Base-by-base conservation (phyloP, 2,329 filamentous ascomycete species). In the Lasiodiplodia theobromae region DNA sequence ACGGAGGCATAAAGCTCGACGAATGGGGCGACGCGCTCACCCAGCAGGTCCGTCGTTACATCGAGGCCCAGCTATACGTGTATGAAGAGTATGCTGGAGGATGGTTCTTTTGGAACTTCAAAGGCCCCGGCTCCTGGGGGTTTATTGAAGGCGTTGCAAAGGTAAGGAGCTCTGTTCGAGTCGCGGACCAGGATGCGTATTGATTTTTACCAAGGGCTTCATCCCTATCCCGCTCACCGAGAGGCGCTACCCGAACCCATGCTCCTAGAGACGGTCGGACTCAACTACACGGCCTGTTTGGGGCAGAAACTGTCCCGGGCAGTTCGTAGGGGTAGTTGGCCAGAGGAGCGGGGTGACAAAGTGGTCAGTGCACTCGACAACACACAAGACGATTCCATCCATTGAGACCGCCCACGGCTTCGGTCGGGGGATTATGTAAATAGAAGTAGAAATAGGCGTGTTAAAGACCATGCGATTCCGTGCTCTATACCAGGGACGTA, bases 21-120 rank as follows among this genome's bases (percentile, higher is more conserved):
- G 54, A 77, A 4, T 81, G 78, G 71, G 76, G 77, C 10, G 74
- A 76, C 65, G 78, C 80, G 66, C 70, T 79, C 5, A 73, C 79
- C 14, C 73, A 77, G 16, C 80, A 80, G 23, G 78, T 78, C 16
- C 71, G 80, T 38, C 73, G 73, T 58, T 83, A 78, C 69, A 72
- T 83, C 47, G 82, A 84, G 71, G 82, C 81, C 1, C 77, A 84
- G 70, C 69, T 84, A 21, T 77, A 83, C 69, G 78, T 79, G 2
- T 84, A 81, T 70, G 81, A 84, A 71, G 68, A 74, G 8, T 75
- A 77, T 34, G 72, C 77, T 0, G 75, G 76, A 2, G 82, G 82
- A 47, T 79, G 81, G 69, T 83, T 84, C 71, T 71, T 82, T 11
- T 84, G 82, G 82, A 79, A 78, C 49, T 82, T 79, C 40, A 79